Conservation (phyloP, 345 rosid species). For the Abelmoschus esculentus region DNA sequence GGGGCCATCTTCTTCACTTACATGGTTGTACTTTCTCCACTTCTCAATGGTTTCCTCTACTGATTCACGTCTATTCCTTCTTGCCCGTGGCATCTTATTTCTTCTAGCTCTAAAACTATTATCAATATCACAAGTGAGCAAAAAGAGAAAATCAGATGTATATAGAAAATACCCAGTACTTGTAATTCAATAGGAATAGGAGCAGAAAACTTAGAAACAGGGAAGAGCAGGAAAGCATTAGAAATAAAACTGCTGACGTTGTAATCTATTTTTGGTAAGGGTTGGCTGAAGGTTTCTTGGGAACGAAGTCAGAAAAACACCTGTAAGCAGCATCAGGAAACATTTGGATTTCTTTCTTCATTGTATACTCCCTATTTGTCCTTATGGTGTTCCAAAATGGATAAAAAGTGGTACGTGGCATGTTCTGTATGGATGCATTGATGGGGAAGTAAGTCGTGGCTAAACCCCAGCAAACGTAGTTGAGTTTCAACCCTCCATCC, state of each 20-base stretch:
- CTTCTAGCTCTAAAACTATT: neutral
- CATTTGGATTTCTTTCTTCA: neutral
- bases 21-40: constrained; percentile 30
- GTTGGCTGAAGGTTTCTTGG: neutral
- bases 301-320: neutral
- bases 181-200: neutral
- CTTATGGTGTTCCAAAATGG: neutral
- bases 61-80: constrained; percentile 32
- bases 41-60: constrained; percentile 43
- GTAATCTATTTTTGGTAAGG: neutral
- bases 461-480: neutral
- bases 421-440: neutral
- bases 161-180: neutral
- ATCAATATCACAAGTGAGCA: neutral
- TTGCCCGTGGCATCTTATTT: constrained; percentile 18
- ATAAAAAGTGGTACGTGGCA: too few species aligned
- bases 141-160: neutral
- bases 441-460: constrained; percentile 13
- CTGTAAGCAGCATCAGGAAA: neutral
- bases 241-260: too few species aligned
- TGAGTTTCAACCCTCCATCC: neutral
- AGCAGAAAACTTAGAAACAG: too few species aligned
- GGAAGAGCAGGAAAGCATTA: neutral
- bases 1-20: constrained; percentile 1
- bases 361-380: neutral